A percentile compares a stretch with the other conserved stretches of the same genome.
These are phyloP conservation scores for Neurospora sp. DNA, from an alignment of 495 filamentous ascomycete species.

Conservation along the genomic window DNA sequence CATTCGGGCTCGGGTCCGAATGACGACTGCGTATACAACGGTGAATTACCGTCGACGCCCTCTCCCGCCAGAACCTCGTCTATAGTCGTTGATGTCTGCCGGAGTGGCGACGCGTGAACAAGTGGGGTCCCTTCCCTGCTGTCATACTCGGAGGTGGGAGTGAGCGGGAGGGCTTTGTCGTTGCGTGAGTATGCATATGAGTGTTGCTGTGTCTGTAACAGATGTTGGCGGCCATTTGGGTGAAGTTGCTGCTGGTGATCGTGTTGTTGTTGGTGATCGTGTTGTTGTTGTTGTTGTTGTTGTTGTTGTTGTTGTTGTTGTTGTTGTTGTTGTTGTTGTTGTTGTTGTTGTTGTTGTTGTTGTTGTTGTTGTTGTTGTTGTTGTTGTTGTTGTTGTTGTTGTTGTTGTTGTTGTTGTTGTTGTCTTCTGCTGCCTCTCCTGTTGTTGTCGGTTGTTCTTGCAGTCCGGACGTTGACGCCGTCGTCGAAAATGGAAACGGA, in stretches of 20 bases:
- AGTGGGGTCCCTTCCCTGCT: conserved; percentile 15
- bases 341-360: too few relatives aligned
- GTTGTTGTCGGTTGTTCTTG: background rate
- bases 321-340: too few relatives aligned
- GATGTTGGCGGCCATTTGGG: background rate
- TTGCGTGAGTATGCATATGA: background rate
- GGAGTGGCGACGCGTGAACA: background rate
- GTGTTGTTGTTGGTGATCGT: background rate
- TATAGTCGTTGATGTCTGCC: background rate
- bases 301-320: too few relatives aligned
- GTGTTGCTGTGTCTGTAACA: conserved; percentile 1
- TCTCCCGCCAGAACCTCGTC: background rate
- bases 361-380: background rate
- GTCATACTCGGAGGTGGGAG: conserved; percentile 26
- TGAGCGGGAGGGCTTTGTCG: conserved; percentile 26
- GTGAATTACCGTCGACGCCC: background rate
- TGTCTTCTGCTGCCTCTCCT: background rate
- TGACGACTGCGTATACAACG: background rate
- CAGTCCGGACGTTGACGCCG: background rate
- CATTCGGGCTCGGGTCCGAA: background rate
- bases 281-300: too few relatives aligned
- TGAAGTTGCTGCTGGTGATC: background rate
- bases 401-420: too few relatives aligned
- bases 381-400: too few relatives aligned
- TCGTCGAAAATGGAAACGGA: background rate